Base-by-base conservation (phyloP, 1,139 yeast genomes). In the Spathaspora jeffriesii region DNA sequence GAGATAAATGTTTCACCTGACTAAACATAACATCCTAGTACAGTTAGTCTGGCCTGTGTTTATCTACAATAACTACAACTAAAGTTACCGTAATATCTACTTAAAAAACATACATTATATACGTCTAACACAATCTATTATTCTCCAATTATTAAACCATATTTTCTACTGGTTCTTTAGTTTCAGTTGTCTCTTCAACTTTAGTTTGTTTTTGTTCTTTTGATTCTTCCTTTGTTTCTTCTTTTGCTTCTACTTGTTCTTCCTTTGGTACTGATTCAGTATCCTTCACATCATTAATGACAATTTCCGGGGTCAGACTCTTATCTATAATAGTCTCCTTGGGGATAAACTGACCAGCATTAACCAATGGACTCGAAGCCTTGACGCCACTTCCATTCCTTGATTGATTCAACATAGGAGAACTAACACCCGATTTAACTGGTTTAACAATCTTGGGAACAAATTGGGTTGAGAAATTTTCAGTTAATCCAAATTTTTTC, bases 251-350 rank as follows among this genome's bases (percentile, higher is more conserved):
- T n/a, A n/a, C n/a, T n/a, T n/a, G n/a, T n/a, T n/a, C n/a, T n/a
- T n/a, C n/a, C n/a, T n/a, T n/a, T n/a, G n/a, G n/a, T n/a, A n/a
- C n/a, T n/a, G n/a, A n/a, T n/a, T n/a, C n/a, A n/a, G n/a, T n/a
- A n/a, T 28, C 14, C 14, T 28, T 13, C 20, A 10, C 23, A 4
- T 30, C 32, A 8, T 30, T 17, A 30, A 30, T 14, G 17, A 30
- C n/a, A 30, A 30, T 30, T 39, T 45, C 45, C 21, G 22, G 32
- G 10, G 30, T 30, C 32, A 13, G 32, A n/a, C n/a, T 49, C 13
- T 65, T 70, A 48, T 68, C 79, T 48, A 73, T 74, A 48, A 74
- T 65, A 2, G 79, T 74, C 53, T 73, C 79, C 58, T 71, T 73
- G 14, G 73, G 76, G 43, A 73, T 63, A 27, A 70, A 69, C 32